Base-by-base conservation (phyloP, 179 eudicot species). In the Corrigiola litoralis region DNA sequence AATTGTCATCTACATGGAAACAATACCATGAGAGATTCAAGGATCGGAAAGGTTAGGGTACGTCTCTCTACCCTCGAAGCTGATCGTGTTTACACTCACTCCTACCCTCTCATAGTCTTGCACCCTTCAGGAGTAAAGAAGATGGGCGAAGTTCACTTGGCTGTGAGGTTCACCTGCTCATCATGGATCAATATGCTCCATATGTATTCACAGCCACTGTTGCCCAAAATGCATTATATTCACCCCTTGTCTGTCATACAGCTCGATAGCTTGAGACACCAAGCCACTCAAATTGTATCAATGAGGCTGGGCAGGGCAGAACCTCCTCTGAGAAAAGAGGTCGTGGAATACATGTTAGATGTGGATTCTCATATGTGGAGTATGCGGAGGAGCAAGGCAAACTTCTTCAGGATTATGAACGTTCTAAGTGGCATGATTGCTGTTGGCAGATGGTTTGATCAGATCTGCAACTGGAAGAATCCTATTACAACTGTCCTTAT, bases 111-210 rank as follows among this genome's bases (percentile, higher is more conserved):
- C 14, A 56, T 90, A 20, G 88, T 85, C 74, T 66, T 92, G 64
- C 96, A 90, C 58, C 92, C 96, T 21, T 82, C 95, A 0, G 96
- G 96, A 27, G 92, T 92, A 42, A 92, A 89, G 85, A 89, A 89
- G 68, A 85, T 82, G 95, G 98, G 98, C 4, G 95, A 90, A 78
- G 77, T 92, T 47, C 96, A 92, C 31, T 66, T 92, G 70, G 96
- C 98, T 0, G 88, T 92, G 25, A 65, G 98, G 40, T 87, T 90
- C 37, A 71, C 89, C 4, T 92, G 96, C 75, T 79, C 95, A 2
- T 87, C 86, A 14, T 81, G 86, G 87, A 57, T 77, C 34, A 87
- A 87, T 61, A 72, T 92, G 79, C 74, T 92, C 18, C 87, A 89
- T 36, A 87, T 76, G 82, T 89, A 87, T 49, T 65, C 87, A 4